Base-by-base conservation (phyloP, 306 rosid genomes). In the Prunus kanzakura region DNA sequence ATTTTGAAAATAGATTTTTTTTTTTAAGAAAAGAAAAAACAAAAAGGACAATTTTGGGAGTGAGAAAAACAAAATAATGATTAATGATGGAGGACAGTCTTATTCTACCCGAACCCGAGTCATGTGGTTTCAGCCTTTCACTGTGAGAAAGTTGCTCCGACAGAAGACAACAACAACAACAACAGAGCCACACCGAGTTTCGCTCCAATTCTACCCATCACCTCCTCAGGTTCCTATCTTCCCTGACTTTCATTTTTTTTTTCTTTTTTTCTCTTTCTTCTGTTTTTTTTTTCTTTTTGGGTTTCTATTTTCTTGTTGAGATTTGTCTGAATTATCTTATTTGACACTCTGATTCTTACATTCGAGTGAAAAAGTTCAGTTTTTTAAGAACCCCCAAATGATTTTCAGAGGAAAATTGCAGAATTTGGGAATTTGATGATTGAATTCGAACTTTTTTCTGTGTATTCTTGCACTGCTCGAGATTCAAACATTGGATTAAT, bases 401-500 rank as follows among this genome's bases (percentile, higher is more conserved):
- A 14, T 6, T 15, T 63, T 13, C 13, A 2, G 8, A 41, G 22
- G 45, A 29, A 18, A 50, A 32, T 50, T 69, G 20, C 45, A 16
- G 58, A 29, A 45, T 57, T 58, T 11, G 14, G 11, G 55, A 52
- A 20, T 76, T 41, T 75, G 29, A 57, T 20, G 6, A 25, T 70
- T 11, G 23, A 51, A 49, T 61, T 38, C 14, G 7, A 41, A 58
- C 11, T 45, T 19, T 55, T n/a, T 57, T 22, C 51, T 72, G 4
- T 55, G 10, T 13, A 25, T 55, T 50, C 67, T 56, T 49, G 71
- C 54, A 32, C 32, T 64, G 69, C 56, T 74, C 76, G 69, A 86
- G 74, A 77, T 84, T 69, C 63, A 29, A 72, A 54, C 73, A n/a
- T 61, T 8, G 64, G 18, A 72, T 47, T 77, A 52, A 19, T 52